A percentile compares a stretch with the other conserved stretches of the same genome.
Conservation (phyloP, 2,329 filamentous ascomycete species). For the Mollisia scopiformis region DNA sequence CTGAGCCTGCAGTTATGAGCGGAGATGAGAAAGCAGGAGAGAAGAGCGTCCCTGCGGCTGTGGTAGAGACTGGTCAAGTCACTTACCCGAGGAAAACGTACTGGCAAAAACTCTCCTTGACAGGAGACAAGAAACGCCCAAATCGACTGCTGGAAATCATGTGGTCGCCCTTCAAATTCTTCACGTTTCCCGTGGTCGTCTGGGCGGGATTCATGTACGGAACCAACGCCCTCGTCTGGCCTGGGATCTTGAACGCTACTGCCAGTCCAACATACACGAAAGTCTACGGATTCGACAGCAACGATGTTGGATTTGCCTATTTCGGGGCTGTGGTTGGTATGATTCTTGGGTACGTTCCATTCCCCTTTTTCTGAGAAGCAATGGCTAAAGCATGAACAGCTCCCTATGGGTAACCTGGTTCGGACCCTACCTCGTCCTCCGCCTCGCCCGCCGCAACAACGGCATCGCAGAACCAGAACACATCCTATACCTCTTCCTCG, state of each 20-base stretch:
- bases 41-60: neutral
- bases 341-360: conserved; percentile 24
- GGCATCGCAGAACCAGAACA: conserved; percentile 39
- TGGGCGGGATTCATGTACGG: conserved; percentile 40
- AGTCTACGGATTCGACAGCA: conserved; percentile 37
- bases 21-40: neutral
- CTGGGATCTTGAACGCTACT: conserved; percentile 38
- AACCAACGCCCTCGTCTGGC: conserved; percentile 38
- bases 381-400: neutral
- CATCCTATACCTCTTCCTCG: conserved; percentile 34
- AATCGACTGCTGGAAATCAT: conserved; percentile 44
- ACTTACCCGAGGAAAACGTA: conserved; percentile 44
- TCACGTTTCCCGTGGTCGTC: conserved; percentile 38
- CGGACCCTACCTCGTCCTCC: conserved; percentile 24
- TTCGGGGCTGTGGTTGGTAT: conserved; percentile 34
- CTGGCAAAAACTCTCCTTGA: conserved; percentile 45
- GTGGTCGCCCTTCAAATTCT: conserved; percentile 36
- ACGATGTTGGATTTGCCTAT: conserved; percentile 36
- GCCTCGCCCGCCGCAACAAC: conserved; percentile 43
- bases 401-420: conserved; percentile 24
- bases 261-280: conserved; percentile 33
- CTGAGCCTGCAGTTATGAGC: neutral
- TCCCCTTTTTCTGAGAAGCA: neutral
- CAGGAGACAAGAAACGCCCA: conserved; percentile 43
- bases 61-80: conserved; percentile 34